These are phyloP conservation scores for Fragaria iinumae DNA, from an alignment of 306 rosid genomes.

Conservation along the genomic window DNA sequence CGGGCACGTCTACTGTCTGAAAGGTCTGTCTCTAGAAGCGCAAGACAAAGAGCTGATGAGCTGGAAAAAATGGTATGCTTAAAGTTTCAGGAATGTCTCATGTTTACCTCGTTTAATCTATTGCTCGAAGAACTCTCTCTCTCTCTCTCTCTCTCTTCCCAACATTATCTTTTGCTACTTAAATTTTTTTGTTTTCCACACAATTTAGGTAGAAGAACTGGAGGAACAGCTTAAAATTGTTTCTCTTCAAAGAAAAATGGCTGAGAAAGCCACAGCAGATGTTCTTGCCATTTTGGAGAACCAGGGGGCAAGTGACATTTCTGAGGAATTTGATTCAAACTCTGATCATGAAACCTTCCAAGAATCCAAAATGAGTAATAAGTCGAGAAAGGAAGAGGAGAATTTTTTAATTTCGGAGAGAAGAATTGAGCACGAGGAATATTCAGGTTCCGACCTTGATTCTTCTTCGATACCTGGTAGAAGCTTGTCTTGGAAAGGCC, in stretches of 20 bases:
- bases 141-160: background rate
- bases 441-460: slow-evolving; percentile 56
- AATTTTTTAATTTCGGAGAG: slow-evolving; percentile 39
- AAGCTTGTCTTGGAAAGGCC: slow-evolving; percentile 97
- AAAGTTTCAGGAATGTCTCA: slow-evolving; percentile 18
- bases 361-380: slow-evolving; percentile 53
- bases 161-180: background rate
- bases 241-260: slow-evolving; percentile 77
- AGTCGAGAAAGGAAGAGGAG: slow-evolving; percentile 34
- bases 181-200: background rate
- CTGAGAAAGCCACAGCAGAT: slow-evolving; percentile 91
- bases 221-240: slow-evolving; percentile 76
- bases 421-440: slow-evolving; percentile 49
- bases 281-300: slow-evolving; percentile 87
- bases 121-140: slow-evolving; percentile 17
- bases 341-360: slow-evolving; percentile 65
- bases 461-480: slow-evolving; percentile 54
- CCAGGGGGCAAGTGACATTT: slow-evolving; percentile 68
- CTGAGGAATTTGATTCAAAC: slow-evolving; percentile 62
- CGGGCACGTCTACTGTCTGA: slow-evolving; percentile 88
- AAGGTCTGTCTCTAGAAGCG: slow-evolving; percentile 82
- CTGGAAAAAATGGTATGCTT: slow-evolving; percentile 62
- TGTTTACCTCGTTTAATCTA: slow-evolving; percentile 19
- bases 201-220: slow-evolving; percentile 67
- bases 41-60: slow-evolving; percentile 82